Evolutionary conservation across 495 filamentous ascomycete species (phyloP), one percentile per base, ranked within the genome.

Genomic region (Penicillium subrubescens): DNA sequence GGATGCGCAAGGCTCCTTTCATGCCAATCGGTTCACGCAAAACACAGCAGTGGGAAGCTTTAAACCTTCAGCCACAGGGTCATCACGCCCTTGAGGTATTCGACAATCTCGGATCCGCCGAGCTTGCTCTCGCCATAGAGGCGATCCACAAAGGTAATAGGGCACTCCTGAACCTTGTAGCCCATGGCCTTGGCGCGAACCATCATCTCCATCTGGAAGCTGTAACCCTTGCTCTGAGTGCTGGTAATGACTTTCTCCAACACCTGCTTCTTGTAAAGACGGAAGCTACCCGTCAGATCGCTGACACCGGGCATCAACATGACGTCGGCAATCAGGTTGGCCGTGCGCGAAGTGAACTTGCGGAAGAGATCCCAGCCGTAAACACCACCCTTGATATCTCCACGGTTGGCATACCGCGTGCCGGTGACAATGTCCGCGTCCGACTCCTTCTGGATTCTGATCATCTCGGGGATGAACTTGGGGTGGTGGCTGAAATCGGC

Each of bases 121-220:
- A 97, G 79, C 84, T 99, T 99, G 72, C 90, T 93, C 76, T 98
- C 95, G 5, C 95, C 95, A 73, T 96, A 97, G 39, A 99, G 79
- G 44, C 95, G 87, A 76, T 99, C 95, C 46, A 99, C 95, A 78
- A 99, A 99, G 25, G 86, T 89, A 67, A 99, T 98, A 6, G 94
- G 95, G 61, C 95, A 93, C 83, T 98, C 95, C 17, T 89, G 90
- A 33, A 99, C 92, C 57, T 84, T 90, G 77, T 84, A 95, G 2
- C 94, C 93, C 90, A 95, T 92, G 15, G 90, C 91, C 84, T 96
- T 97, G 44, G 95, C 95, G 57, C 94, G 85, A 5, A 96, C 92
- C 89, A 92, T 91, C 87, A 92, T 88, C 83, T 97, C 95, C 95
- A 99, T 98, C 87, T 99, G 95, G 84, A 98, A 98, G 29, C 92